Evolutionary conservation across 495 filamentous ascomycete genomes (phyloP), one percentile per base, ranked within the genome.

Genomic region (Letharia columbiana): DNA sequence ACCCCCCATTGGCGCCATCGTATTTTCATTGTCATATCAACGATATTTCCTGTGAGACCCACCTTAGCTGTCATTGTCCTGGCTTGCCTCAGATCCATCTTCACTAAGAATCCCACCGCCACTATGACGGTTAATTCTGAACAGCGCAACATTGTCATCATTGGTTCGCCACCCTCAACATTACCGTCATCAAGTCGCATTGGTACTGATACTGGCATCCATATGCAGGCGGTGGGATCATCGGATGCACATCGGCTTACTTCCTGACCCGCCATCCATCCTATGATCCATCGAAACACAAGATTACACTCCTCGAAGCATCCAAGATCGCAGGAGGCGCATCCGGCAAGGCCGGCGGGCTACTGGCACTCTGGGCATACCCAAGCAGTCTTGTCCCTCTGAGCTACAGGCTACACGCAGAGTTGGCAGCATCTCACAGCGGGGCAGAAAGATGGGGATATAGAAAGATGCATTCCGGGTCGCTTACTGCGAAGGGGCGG

Each of bases 361-460:
- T 98, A 17, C 79, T 98, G 23, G 94, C 87, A 2, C 80, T 92
- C 50, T 98, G 94, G 94, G 94, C 94, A 15, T 96, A 97, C 71
- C 94, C 94, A 2, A 81, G 75, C 68, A 89, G 83, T 71, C 84
- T 98, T 65, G 94, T 97, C 1, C 90, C 91, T 3, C 78, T 98
- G 62, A 94, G 89, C 67, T 98, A 90, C 77, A 81, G 82, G 57
- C 80, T 97, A 13, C 94, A 98, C 71, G 82, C 84, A 18, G 84
- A 96, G 66, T 80, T 98, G 10, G 89, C 95, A n/a, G 82, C 83
- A 37, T 90, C 94, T 72, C 91, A 98, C 72, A 82, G 83, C 66
- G 94, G 94, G 17, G 85, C 83, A 69, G 82, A 89, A 50, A 77
- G 83, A 75, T 98, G 94, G 94, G 94, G 92, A 0, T 98, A 98